phyloP scores from a whole-genome alignment of 345 rosid species.

The Laguncularia racemosa region DNA sequence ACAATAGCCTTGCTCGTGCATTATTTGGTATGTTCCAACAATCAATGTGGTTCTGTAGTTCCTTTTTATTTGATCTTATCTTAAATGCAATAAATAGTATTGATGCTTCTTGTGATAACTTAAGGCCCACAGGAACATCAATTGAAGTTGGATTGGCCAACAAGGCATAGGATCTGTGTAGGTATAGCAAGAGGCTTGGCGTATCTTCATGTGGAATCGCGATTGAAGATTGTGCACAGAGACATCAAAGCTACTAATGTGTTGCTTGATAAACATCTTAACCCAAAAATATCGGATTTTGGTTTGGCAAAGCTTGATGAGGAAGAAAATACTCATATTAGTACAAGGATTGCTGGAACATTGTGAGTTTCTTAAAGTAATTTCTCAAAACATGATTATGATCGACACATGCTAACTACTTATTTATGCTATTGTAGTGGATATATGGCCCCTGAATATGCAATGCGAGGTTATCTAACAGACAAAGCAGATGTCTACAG shows the following conservation, averaged over 20 bases:
- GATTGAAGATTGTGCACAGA: constrained; percentile 9
- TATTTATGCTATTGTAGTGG: background rate
- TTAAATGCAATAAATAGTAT: background rate
- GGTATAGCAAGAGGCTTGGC: constrained; percentile 15
- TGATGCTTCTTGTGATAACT: background rate
- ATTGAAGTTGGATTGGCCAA: constrained; percentile 10
- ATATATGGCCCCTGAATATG: constrained; percentile 26
- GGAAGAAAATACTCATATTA: constrained; percentile 57
- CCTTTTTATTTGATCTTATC: background rate
- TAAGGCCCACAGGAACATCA: background rate
- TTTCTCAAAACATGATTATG: background rate
- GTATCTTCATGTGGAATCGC: constrained; percentile 10
- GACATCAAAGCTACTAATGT: constrained; percentile 52
- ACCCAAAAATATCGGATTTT: constrained; percentile 54
- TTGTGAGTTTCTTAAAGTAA: background rate
- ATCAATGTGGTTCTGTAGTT: background rate
- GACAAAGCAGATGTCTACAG: constrained; percentile 12
- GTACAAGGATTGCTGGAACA: constrained; percentile 55
- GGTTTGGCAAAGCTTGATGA: constrained; percentile 62
- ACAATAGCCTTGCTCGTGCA: constrained; percentile 15
- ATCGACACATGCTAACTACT: background rate
- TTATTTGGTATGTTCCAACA: constrained; percentile 13
- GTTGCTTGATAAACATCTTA: constrained; percentile 43
- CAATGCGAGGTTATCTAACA: constrained; percentile 24
- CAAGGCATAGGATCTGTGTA: constrained; percentile 8